A percentile compares a stretch with the other conserved stretches of the same genome.
Evolutionary conservation across 768 basidiomycete species (phyloP).

Genomic region (Calocybe indica): DNA sequence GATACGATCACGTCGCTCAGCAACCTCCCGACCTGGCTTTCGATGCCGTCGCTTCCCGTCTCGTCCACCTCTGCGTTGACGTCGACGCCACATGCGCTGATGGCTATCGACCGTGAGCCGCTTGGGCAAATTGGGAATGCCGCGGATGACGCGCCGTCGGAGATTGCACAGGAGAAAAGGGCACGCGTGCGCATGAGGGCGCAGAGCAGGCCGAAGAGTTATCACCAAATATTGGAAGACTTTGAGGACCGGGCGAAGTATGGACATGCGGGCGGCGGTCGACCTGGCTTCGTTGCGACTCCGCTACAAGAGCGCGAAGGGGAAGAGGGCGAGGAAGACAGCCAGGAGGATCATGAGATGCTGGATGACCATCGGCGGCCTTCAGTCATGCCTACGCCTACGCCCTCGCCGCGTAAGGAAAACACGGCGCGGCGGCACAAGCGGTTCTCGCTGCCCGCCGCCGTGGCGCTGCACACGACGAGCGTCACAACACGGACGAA

Average conservation of each 20-base stretch:
- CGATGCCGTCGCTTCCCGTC: conserved; percentile 46
- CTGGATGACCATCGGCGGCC: conserved; percentile 1
- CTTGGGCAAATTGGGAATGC: background rate
- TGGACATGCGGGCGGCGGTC: conserved; percentile 5
- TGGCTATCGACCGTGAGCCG: conserved; percentile 26
- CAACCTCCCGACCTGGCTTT: conserved; percentile 48
- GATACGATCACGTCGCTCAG: conserved; percentile 47
- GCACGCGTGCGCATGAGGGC: conserved; percentile 14
- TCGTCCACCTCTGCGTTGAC: conserved; percentile 32
- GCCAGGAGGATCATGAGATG: background rate
- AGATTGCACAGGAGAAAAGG: conserved; percentile 9
- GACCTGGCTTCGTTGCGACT: conserved; percentile 3
- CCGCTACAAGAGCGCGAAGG: conserved; percentile 10
- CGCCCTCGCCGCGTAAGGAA: conserved; percentile 36
- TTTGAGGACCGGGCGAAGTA: conserved; percentile 35
- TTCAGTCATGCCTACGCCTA: conserved; percentile 11
- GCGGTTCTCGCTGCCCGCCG: conserved; percentile 71
- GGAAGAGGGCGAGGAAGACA: conserved; percentile 2
- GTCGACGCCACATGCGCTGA: conserved; percentile 10
- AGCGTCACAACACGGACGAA: conserved; percentile 59
- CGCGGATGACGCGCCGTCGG: conserved; percentile 9
- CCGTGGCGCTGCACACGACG: conserved; percentile 69
- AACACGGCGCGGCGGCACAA: conserved; percentile 59
- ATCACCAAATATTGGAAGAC: conserved; percentile 61
- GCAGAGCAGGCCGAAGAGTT: conserved; percentile 52